Percentiles rank a stretch among this genome's conserved stretches.
These are phyloP conservation scores for Colletotrichum coccodes DNA, from an alignment of 2,329 filamentous ascomycete species.

Conservation along the genomic window DNA sequence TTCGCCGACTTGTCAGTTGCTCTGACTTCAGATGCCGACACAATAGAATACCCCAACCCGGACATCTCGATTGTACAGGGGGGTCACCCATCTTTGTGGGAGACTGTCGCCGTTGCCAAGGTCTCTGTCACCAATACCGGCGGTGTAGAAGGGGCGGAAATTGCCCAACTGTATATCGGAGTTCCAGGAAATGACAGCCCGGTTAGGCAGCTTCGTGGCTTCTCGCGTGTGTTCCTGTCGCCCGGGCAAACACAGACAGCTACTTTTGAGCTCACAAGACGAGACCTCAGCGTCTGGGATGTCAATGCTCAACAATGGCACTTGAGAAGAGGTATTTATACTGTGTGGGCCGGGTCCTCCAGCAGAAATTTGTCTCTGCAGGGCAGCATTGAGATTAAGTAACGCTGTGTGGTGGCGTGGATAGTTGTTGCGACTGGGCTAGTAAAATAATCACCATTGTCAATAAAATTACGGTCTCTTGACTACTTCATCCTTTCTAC, in stretches of 20 bases:
- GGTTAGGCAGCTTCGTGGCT: conserved; percentile 70
- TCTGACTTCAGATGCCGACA: conserved; percentile 39
- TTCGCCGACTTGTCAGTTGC: conserved; percentile 54
- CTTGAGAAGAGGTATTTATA: conserved; percentile 56
- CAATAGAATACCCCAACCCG: conserved; percentile 51
- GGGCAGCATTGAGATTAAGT: conserved; percentile 48
- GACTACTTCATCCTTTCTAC: no score
- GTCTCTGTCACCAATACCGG: conserved; percentile 56
- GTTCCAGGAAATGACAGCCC: conserved; percentile 56
- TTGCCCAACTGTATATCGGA: conserved; percentile 59
- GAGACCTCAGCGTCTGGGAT: conserved; percentile 76
- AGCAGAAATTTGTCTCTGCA: conserved; percentile 55
- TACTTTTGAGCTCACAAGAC: conserved; percentile 64
- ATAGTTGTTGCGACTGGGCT: no score
- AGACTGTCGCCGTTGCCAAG: conserved; percentile 51
- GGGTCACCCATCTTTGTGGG: conserved; percentile 59
- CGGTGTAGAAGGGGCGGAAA: conserved; percentile 53
- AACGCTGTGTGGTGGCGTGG: no score
- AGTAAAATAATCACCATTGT: no score
- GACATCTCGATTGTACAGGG: conserved; percentile 52
- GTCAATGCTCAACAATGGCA: conserved; percentile 69
- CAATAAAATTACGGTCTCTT: no score
- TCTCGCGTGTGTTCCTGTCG: conserved; percentile 45
- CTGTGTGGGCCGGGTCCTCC: conserved; percentile 57
- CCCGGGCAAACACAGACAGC: conserved; percentile 46